Conservation (phyloP, 768 basidiomycete species). For the Naganishia vishniacii region DNA sequence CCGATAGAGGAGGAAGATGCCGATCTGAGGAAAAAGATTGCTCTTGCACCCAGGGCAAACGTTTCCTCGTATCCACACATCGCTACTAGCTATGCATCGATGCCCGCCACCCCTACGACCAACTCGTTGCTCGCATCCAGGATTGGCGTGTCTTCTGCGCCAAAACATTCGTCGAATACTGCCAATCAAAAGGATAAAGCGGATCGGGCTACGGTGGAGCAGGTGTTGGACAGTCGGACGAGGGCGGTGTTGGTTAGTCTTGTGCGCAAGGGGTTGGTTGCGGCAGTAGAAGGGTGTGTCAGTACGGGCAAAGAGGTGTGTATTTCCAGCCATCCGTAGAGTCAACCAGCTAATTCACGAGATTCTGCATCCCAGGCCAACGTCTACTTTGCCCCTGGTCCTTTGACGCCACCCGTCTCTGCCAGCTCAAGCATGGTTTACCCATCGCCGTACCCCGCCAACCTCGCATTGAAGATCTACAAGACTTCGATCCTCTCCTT, state of each 20-base stretch:
- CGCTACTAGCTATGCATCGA: constrained; percentile 43
- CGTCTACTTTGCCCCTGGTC: constrained; percentile 81
- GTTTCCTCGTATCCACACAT: constrained; percentile 71
- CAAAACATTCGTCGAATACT: constrained; percentile 82
- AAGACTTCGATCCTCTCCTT: constrained; percentile 97
- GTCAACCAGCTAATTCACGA: too few relatives aligned
- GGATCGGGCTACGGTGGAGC: constrained; percentile 93
- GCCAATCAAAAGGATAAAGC: constrained; percentile 92
- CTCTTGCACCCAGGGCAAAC: constrained; percentile 62
- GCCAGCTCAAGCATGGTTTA: constrained; percentile 26
- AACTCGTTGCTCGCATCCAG: constrained; percentile 22
- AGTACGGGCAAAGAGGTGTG: constrained; percentile 86
- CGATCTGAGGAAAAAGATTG: constrained; percentile 14
- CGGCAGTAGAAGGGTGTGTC: constrained; percentile 90
- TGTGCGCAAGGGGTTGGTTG: constrained; percentile 80
- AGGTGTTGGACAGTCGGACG: constrained; percentile 94
- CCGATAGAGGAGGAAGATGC: not conserved
- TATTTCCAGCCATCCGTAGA: not conserved
- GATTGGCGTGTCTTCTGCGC: constrained; percentile 62
- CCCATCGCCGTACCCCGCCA: constrained; percentile 43
- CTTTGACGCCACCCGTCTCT: constrained; percentile 41
- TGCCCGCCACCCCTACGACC: not conserved
- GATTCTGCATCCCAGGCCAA: constrained; percentile 59
- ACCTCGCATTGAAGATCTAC: constrained; percentile 93
- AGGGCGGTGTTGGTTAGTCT: constrained; percentile 90